A percentile compares a stretch with the other conserved stretches of the same genome.
These are phyloP conservation scores for Collybia sordida DNA, from an alignment of 768 basidiomycete species.

Conservation along the genomic window DNA sequence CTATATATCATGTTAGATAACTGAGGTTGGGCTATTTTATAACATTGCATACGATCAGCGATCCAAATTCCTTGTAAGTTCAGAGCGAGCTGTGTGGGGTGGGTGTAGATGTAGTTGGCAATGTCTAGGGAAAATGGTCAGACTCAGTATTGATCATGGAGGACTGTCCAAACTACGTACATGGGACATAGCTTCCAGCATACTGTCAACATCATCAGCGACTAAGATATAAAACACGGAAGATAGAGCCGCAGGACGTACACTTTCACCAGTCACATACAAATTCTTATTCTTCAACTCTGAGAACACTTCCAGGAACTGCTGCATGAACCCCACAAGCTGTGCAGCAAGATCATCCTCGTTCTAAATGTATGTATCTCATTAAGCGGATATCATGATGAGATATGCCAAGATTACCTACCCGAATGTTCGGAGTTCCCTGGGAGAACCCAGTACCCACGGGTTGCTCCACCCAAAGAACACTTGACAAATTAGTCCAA, in stretches of 20 bases:
- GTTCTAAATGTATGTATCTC: slow-evolving; percentile 27
- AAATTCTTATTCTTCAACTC: slow-evolving; percentile 75
- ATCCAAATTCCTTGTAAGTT: slow-evolving; percentile 72
- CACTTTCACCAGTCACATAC: slow-evolving; percentile 74
- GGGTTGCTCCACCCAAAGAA: slow-evolving; percentile 78
- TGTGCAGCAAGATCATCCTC: slow-evolving; percentile 49
- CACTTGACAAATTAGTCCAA: slow-evolving; percentile 79
- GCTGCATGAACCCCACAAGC: slow-evolving; percentile 63
- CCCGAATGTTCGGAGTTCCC: slow-evolving; percentile 61
- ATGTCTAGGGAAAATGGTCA: slow-evolving; percentile 50
- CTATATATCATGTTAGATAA: background rate
- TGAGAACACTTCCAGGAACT: slow-evolving; percentile 73
- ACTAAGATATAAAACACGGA: background rate
- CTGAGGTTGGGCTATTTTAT: too few species aligned
- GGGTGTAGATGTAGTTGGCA: slow-evolving; percentile 69
- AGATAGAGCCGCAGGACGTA: slow-evolving; percentile 33
- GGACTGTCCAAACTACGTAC: slow-evolving; percentile 31
- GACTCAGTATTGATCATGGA: slow-evolving; percentile 4
- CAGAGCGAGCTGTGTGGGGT: slow-evolving; percentile 52
- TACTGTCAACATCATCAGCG: slow-evolving; percentile 42
- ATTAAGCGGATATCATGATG: background rate
- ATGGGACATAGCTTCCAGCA: slow-evolving; percentile 61
- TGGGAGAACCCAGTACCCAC: slow-evolving; percentile 80
- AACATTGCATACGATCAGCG: slow-evolving; percentile 54
- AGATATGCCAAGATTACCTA: slow-evolving; percentile 24